Evolutionary conservation across 371 early-diverging fungal genomes (phyloP).

Genomic region (Lichtheimia corymbifera): DNA sequence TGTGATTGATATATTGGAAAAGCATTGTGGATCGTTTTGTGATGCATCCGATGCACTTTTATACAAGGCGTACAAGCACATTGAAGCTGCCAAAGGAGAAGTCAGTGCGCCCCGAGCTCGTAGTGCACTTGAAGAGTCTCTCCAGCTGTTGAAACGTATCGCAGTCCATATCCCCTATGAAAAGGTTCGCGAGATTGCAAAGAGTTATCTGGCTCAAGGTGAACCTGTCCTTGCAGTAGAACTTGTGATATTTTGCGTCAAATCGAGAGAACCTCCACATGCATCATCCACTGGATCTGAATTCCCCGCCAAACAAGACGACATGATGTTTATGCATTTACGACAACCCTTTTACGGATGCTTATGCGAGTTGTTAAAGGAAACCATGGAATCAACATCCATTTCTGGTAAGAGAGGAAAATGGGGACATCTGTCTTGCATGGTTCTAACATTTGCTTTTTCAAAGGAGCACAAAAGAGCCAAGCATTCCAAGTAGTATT

Average conservation of each 20-base stretch:
- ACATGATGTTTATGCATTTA: conserved; percentile 30
- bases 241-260: conserved; percentile 68
- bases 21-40: conserved; percentile 77
- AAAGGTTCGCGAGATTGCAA: conserved; percentile 27
- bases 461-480: conserved; percentile 7
- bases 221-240: conserved; percentile 40
- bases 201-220: conserved; percentile 21
- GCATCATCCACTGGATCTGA: conserved; percentile 41
- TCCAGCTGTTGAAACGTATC: conserved; percentile 48
- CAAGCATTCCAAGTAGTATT: conserved; percentile 27
- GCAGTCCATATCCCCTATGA: conserved; percentile 31
- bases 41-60: conserved; percentile 67
- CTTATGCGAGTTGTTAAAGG: conserved; percentile 41
- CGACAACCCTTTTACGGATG: conserved; percentile 61
- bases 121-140: conserved; percentile 56
- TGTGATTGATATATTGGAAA: conserved; percentile 48
- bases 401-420: background rate
- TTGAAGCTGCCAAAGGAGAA: conserved; percentile 23
- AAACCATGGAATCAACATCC: conserved; percentile 16
- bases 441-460: background rate
- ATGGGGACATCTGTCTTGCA: background rate
- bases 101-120: conserved; percentile 46
- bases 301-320: conserved; percentile 31
- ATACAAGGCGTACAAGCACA: conserved; percentile 52
- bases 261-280: conserved; percentile 62